Conservation (phyloP, 345 rosid species). For the Bretschneidera sinensis region DNA sequence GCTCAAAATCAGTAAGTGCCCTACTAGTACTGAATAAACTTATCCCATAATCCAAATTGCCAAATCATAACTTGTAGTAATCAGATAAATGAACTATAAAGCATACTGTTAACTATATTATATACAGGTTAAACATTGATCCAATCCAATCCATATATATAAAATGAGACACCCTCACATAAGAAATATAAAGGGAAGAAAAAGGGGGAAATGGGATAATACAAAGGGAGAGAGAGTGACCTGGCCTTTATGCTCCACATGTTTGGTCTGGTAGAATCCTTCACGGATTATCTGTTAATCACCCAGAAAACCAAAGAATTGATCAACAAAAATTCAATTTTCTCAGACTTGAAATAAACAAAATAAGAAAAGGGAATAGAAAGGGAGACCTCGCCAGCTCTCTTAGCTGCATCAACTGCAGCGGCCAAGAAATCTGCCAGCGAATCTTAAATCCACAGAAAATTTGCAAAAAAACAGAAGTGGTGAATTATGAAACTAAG, state of each 20-base stretch:
- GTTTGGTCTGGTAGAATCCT: constrained; percentile 80
- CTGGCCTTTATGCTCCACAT: constrained; percentile 93
- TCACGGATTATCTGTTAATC: constrained; percentile 56
- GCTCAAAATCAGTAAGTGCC: neutral
- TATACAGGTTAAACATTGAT: neutral
- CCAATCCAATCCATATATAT: neutral
- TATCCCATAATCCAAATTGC: too few relatives aligned
- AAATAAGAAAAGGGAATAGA: neutral
- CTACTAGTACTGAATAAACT: neutral
- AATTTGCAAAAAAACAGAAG: neutral
- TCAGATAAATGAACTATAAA: neutral
- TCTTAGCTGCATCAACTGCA: constrained; percentile 87
- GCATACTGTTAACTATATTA: too few relatives aligned
- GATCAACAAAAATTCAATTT: neutral
- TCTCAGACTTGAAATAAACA: neutral
- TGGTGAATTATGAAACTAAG: neutral
- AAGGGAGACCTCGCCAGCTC: constrained; percentile 67
- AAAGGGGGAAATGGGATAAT: neutral
- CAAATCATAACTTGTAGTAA: neutral
- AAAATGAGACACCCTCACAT: neutral
- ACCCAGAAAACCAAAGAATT: neutral
- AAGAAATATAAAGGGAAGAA: neutral
- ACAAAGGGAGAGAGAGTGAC: constrained; percentile 28
- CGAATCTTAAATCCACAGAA: constrained; percentile 38
- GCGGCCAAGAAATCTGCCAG: constrained; percentile 49